Conservation (phyloP, 345 rosid species). For the Nephelium lappaceum region DNA sequence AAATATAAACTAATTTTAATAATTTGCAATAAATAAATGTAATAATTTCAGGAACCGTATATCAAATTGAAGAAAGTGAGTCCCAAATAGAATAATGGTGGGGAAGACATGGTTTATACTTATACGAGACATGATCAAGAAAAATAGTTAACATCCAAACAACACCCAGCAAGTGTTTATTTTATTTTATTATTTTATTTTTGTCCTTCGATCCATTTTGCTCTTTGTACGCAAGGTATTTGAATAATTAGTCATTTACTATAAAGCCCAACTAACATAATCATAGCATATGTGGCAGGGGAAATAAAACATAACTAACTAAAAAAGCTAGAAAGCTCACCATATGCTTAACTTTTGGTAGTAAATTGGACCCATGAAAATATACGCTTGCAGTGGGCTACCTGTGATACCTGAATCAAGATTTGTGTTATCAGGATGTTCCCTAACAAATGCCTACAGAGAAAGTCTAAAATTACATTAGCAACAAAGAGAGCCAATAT, state of each 20-base stretch:
- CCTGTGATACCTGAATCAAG: constrained; percentile 78
- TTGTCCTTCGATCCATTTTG: neutral
- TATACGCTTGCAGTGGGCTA: constrained; percentile 79
- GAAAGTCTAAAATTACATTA: neutral
- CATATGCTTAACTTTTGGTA: constrained; percentile 97
- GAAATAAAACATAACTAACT: neutral
- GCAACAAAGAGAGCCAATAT: neutral
- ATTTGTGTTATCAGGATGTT: constrained; percentile 27
- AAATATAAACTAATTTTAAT: too few species aligned
- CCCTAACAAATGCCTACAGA: neutral
- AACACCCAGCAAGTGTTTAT: neutral
- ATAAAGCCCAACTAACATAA: neutral
- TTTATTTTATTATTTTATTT: neutral
- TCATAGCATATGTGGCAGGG: neutral
- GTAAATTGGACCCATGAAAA: constrained; percentile 98
- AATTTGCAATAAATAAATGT: neutral
- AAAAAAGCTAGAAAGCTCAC: constrained; percentile 45
- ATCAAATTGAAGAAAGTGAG: neutral
- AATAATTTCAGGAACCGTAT: neutral
- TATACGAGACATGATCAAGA: neutral
- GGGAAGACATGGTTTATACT: neutral
- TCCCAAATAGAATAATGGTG: neutral
- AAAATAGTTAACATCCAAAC: neutral
- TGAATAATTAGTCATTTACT: neutral
- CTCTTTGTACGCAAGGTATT: neutral